These are phyloP conservation scores for Plasmodium falciparum DNA, from an alignment of 169 alveolate genomes.

Conservation along the genomic window DNA sequence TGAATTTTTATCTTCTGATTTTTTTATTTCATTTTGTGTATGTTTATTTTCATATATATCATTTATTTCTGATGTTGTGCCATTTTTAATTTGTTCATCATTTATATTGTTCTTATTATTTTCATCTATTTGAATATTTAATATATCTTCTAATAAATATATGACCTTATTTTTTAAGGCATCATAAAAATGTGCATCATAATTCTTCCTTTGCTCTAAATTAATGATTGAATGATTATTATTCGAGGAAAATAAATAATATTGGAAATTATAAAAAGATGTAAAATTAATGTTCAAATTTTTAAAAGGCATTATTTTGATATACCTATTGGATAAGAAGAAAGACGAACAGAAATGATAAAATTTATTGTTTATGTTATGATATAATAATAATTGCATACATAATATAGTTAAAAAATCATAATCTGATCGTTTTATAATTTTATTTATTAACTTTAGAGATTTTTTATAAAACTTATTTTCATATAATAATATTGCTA, in stretches of 20 bases:
- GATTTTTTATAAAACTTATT: conserved; percentile 40
- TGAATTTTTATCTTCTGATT: no score
- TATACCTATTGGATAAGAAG: conserved; percentile 46
- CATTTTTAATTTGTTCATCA: neutral
- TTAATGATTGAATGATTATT: conserved; percentile 21
- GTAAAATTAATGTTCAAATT: conserved; percentile 47
- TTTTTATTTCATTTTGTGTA: conserved; percentile 1
- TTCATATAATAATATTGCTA: conserved; percentile 67
- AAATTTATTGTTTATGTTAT: conserved; percentile 40
- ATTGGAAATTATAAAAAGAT: conserved; percentile 11
- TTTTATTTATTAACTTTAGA: conserved; percentile 19
- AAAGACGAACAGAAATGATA: conserved; percentile 56
- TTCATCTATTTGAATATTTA: neutral
- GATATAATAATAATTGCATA: conserved; percentile 58
- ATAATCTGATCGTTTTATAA: conserved; percentile 27
- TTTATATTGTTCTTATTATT: neutral
- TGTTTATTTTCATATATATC: neutral
- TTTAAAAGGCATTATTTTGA: conserved; percentile 27
- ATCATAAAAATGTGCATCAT: conserved; percentile 19
- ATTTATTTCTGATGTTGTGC: neutral
- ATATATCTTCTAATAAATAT: neutral
- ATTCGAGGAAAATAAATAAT: conserved; percentile 27
- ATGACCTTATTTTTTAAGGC: conserved; percentile 11
- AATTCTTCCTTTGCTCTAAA: conserved; percentile 13
- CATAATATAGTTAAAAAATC: conserved; percentile 41